phyloP scores from a whole-genome alignment of 345 rosid genomes.

The Corchorus capsularis region DNA sequence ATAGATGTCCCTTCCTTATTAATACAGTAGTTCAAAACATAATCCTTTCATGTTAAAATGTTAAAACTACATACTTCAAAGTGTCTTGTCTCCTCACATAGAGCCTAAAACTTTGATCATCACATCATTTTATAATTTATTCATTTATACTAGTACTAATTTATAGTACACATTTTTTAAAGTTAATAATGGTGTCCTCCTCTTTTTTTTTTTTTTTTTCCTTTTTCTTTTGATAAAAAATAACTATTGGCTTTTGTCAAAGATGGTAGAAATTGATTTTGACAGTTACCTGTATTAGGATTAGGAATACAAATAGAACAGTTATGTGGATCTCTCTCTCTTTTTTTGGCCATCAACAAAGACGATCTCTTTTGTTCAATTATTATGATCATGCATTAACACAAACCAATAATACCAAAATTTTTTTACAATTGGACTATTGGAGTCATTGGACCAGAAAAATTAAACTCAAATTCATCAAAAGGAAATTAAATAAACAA shows the following conservation, averaged over 20 bases:
- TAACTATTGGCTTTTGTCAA: background rate
- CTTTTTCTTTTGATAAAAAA: background rate
- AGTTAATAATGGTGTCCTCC: too few species aligned
- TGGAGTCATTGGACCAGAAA: too few species aligned
- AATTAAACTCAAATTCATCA: too few species aligned
- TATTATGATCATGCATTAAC: too few species aligned
- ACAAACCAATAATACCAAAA: too few species aligned
- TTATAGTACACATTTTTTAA: too few species aligned
- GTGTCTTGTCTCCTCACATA: background rate
- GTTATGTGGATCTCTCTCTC: background rate
- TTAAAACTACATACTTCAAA: background rate
- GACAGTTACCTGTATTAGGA: background rate
- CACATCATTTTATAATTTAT: background rate
- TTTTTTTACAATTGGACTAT: too few species aligned
- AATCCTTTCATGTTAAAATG: background rate
- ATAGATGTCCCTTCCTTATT: background rate
- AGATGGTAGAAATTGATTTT: background rate
- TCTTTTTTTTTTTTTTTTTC: background rate
- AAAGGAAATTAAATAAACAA: too few species aligned
- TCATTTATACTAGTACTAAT: too few species aligned
- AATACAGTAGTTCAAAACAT: background rate
- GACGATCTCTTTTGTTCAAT: background rate
- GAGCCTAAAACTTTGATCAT: background rate
- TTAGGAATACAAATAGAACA: background rate
- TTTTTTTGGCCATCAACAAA: too few species aligned